Conservation (phyloP, 177 flowering plant species). For the Vitis hybrid region DNA sequence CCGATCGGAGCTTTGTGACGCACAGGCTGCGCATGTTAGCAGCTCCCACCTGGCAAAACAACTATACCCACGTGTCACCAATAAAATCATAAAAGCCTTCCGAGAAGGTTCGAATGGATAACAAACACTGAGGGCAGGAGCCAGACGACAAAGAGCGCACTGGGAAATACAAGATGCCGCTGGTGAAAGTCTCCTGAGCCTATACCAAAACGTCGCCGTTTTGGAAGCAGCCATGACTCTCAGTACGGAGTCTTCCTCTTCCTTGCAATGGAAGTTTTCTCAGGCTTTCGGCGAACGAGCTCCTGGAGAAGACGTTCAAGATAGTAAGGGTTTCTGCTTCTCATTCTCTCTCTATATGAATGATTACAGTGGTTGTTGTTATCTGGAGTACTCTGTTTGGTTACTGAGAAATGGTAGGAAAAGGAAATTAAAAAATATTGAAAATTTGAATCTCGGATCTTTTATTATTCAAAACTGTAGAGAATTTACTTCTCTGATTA, state of each 20-base stretch:
- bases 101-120: constrained; percentile 8
- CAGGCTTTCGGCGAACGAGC: constrained; percentile 64
- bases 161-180: neutral
- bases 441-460: too few relatives aligned
- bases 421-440: too few relatives aligned
- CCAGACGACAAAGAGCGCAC: neutral
- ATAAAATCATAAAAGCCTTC: neutral
- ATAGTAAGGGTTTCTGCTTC: constrained; percentile 33
- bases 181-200: neutral
- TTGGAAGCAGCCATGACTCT: constrained; percentile 17
- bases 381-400: too few relatives aligned
- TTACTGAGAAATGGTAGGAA: too few relatives aligned
- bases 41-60: too few relatives aligned
- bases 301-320: constrained; percentile 56
- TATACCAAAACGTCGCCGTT: constrained; percentile 1
- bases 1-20: too few relatives aligned
- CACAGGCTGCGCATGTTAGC: too few relatives aligned
- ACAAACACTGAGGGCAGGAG: neutral
- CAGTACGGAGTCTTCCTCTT: constrained; percentile 17
- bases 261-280: constrained; percentile 56
- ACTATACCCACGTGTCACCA: too few relatives aligned
- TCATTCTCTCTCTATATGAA: neutral
- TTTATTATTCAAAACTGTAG: too few relatives aligned
- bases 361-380: neutral
- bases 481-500: too few relatives aligned